Conservation (phyloP, 2,329 filamentous ascomycete species). For the Trichoderma citrinoviride region DNA sequence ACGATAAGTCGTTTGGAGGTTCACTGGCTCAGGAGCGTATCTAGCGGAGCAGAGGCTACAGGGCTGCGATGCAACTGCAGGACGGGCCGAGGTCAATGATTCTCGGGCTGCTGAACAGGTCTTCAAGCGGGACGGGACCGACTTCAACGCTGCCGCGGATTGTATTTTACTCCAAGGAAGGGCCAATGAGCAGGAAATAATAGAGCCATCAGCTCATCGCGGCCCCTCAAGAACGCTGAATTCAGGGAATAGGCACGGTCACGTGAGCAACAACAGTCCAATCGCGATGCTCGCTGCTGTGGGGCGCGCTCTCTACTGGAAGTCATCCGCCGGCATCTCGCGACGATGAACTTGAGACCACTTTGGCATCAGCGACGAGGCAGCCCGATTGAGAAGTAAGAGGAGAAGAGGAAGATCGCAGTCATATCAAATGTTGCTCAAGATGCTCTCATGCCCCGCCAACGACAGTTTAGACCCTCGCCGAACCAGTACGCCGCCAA, state of each 20-base stretch:
- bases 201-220: constrained; percentile 26
- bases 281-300: constrained; percentile 22
- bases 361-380: constrained; percentile 19
- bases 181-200: constrained; percentile 28
- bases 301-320: constrained; percentile 22
- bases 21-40: constrained; percentile 24
- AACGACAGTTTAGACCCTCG: neutral
- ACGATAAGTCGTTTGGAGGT: constrained; percentile 14
- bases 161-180: constrained; percentile 25
- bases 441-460: constrained; percentile 1
- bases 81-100: constrained; percentile 4
- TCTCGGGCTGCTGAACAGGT: constrained; percentile 16
- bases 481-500: constrained; percentile 19
- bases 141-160: constrained; percentile 22
- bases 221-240: constrained; percentile 28
- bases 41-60: constrained; percentile 14
- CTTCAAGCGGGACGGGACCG: constrained; percentile 4
- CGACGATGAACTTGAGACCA: constrained; percentile 14
- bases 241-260: constrained; percentile 24
- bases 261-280: constrained; percentile 26
- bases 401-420: neutral
- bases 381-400: constrained; percentile 2
- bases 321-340: constrained; percentile 3
- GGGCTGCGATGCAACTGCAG: constrained; percentile 11
- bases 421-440: constrained; percentile 7